Conservation (phyloP, 2,329 filamentous ascomycete genomes). For the Coleophoma eucalyptorum region DNA sequence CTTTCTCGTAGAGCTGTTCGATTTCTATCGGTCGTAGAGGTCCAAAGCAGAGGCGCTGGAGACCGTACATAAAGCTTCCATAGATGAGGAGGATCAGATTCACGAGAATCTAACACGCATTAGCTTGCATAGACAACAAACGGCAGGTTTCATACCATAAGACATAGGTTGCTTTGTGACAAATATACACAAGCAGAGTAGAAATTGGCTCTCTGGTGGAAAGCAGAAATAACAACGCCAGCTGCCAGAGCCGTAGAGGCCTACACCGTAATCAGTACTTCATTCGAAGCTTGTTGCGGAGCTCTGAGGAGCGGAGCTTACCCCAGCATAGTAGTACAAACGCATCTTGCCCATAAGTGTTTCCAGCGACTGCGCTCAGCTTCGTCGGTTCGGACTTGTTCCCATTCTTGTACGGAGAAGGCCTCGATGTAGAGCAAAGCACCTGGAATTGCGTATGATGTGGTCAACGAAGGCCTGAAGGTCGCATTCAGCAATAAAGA, state of each 20-base stretch:
- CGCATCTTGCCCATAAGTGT: slow-evolving; percentile 33
- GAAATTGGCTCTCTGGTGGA: slow-evolving; percentile 95
- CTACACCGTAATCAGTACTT: slow-evolving; percentile 34
- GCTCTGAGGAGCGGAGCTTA: slow-evolving; percentile 26
- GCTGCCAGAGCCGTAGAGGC: slow-evolving; percentile 80
- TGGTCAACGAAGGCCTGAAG: not conserved
- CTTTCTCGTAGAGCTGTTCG: slow-evolving; percentile 95
- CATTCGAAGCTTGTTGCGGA: not conserved
- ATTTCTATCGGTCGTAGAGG: slow-evolving; percentile 88
- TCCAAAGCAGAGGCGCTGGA: slow-evolving; percentile 89
- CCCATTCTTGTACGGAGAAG: slow-evolving; percentile 10
- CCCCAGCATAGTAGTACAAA: slow-evolving; percentile 47
- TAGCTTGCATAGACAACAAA: not conserved
- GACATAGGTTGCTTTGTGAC: slow-evolving; percentile 90
- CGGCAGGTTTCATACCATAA: slow-evolving; percentile 61
- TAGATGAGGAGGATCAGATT: slow-evolving; percentile 85
- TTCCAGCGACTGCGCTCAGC: slow-evolving; percentile 2
- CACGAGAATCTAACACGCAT: slow-evolving; percentile 68
- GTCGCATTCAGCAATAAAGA: slow-evolving; percentile 3
- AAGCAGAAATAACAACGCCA: slow-evolving; percentile 81
- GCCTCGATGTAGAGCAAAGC: no score
- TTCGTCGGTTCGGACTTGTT: slow-evolving; percentile 9
- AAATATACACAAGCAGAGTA: slow-evolving; percentile 97
- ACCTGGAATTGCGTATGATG: no score
- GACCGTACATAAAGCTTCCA: slow-evolving; percentile 74